Conservation (phyloP, 176 grass and related monocot genomes). For the Urochloa ruziziensis region DNA sequence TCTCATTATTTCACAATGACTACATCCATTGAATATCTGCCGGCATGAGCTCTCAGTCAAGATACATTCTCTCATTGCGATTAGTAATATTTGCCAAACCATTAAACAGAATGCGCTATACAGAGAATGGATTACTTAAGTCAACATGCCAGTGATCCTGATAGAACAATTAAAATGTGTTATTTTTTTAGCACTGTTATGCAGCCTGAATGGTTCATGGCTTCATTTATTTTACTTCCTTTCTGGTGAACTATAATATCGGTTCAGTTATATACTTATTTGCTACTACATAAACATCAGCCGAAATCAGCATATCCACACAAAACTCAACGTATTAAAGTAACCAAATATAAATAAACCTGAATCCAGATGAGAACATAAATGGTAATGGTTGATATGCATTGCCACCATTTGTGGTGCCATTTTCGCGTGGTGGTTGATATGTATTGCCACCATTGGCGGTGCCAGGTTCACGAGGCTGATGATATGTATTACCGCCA, state of each 20-base stretch:
- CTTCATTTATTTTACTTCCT: conserved; percentile 1
- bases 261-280: background rate
- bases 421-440: conserved; percentile 44
- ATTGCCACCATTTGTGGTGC: conserved; percentile 40
- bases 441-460: conserved; percentile 6
- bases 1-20: background rate
- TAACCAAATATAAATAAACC: conserved; percentile 37
- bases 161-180: background rate
- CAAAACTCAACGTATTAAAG: conserved; percentile 17
- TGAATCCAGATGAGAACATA: conserved; percentile 84
- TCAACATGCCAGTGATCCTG: background rate
- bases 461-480: conserved; percentile 28
- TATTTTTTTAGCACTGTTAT: background rate
- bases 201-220: background rate
- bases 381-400: conserved; percentile 58
- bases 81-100: background rate
- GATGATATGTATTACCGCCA: conserved; percentile 23
- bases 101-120: background rate
- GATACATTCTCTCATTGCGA: background rate
- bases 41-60: background rate
- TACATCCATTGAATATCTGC: background rate
- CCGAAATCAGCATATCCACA: background rate
- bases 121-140: background rate
- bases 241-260: background rate
- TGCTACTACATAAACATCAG: conserved; percentile 19